A percentile compares a stretch with the other conserved stretches of the same genome.
phyloP scores from a whole-genome alignment of 2,329 filamentous ascomycete species.

The Zalaria sp. region DNA sequence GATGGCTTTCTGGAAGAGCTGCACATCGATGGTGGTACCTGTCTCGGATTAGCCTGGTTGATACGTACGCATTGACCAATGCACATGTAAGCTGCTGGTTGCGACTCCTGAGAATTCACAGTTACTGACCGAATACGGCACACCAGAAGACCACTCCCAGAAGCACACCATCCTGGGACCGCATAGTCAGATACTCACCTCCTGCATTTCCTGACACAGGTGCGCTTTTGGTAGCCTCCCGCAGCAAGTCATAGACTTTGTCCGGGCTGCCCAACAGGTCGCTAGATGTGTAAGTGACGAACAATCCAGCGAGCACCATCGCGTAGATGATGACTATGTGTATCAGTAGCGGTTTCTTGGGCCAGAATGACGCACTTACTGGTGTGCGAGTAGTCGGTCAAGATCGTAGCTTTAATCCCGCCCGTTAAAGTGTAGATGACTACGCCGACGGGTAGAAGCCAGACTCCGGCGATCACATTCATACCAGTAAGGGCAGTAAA shows the following conservation, averaged over 20 bases:
- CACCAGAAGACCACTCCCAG: constrained; percentile 11
- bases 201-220: constrained; percentile 12
- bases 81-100: too few species aligned
- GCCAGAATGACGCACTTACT: background rate
- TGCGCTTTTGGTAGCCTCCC: constrained; percentile 8
- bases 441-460: constrained; percentile 14
- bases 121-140: constrained; percentile 2
- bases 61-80: too few species aligned
- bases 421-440: constrained; percentile 14
- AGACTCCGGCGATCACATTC: constrained; percentile 11
- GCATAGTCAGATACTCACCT: constrained; percentile 13
- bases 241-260: constrained; percentile 13
- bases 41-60: too few species aligned
- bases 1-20: constrained; percentile 15
- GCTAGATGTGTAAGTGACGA: constrained; percentile 10
- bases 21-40: constrained; percentile 6
- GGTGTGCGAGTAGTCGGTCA: constrained; percentile 8
- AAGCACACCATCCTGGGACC: constrained; percentile 10
- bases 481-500: constrained; percentile 12
- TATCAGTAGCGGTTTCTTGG: constrained; percentile 1
- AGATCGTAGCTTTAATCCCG: constrained; percentile 13
- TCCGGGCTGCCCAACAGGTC: constrained; percentile 11
- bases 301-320: constrained; percentile 10
- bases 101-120: too few species aligned
- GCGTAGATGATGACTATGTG: constrained; percentile 13